Percentiles rank a stretch among this genome's conserved stretches.
Conservation (phyloP, 495 filamentous ascomycete genomes). For the Chaetomium fimeti region DNA sequence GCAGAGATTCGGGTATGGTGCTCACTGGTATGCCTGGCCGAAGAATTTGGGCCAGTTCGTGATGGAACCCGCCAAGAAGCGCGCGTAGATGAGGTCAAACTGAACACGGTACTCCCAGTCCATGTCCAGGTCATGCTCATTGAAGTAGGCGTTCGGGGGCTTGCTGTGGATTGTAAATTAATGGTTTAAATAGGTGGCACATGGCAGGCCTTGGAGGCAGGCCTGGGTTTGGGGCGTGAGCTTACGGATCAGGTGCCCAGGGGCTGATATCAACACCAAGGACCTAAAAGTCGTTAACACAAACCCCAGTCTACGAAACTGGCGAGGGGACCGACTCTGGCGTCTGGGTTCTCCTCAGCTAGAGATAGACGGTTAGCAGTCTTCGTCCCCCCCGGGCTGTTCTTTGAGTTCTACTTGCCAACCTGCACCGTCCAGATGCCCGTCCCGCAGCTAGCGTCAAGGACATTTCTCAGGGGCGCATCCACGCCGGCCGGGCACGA, state of each 20-base stretch:
- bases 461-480: conserved; percentile 34
- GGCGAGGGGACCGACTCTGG: not conserved
- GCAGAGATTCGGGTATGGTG: too few relatives aligned
- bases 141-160: conserved; percentile 55
- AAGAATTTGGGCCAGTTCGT: conserved; percentile 47
- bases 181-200: too few relatives aligned
- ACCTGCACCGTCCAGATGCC: conserved; percentile 52
- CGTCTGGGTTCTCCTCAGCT: conserved; percentile 15
- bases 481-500: not conserved
- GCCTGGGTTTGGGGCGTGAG: too few relatives aligned
- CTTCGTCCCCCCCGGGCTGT: not conserved
- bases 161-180: conserved; percentile 25
- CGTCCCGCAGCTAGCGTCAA: conserved; percentile 60
- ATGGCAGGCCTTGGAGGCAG: too few relatives aligned
- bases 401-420: not conserved
- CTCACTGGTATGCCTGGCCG: conserved; percentile 17
- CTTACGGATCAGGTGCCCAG: not conserved
- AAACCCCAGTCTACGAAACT: not conserved
- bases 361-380: not conserved
- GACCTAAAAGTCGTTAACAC: conserved; percentile 35
- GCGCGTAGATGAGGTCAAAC: conserved; percentile 34
- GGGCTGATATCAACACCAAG: conserved; percentile 52
- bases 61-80: conserved; percentile 49
- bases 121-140: conserved; percentile 55
- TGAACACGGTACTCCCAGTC: conserved; percentile 43